A percentile compares a stretch with the other conserved stretches of the same genome.
phyloP scores from a whole-genome alignment of 495 filamentous ascomycete genomes.

The Penicillium canariense region DNA sequence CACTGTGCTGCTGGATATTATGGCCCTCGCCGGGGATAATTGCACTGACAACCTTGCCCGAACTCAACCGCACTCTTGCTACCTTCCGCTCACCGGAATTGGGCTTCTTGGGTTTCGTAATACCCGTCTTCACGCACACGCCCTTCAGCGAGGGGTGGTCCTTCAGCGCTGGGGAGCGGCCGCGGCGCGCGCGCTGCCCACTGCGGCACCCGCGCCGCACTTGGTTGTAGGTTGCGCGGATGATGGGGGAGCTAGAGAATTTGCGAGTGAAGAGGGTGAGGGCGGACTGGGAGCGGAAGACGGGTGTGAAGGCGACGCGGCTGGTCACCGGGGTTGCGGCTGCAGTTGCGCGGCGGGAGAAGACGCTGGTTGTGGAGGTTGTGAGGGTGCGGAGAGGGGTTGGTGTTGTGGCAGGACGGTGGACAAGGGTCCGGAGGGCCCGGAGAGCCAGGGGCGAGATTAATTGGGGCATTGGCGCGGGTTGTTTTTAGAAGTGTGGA shows the following conservation, averaged over 20 bases:
- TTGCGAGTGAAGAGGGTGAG: constrained; percentile 25
- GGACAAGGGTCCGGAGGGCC: constrained; percentile 39
- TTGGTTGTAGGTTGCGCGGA: constrained; percentile 51
- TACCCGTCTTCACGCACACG: constrained; percentile 88
- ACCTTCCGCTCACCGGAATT: constrained; percentile 95
- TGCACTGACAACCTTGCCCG: constrained; percentile 78
- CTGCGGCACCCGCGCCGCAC: constrained; percentile 70
- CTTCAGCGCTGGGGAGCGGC: constrained; percentile 79
- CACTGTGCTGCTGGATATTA: constrained; percentile 98
- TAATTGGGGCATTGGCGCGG: constrained; percentile 34
- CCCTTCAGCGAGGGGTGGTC: constrained; percentile 83
- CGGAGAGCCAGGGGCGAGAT: constrained; percentile 38
- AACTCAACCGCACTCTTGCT: constrained; percentile 82
- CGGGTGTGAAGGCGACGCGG: constrained; percentile 35
- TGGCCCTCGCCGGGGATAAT: constrained; percentile 98
- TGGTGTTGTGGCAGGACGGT: constrained; percentile 26
- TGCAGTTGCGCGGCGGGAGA: constrained; percentile 12
- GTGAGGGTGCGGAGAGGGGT: constrained; percentile 23
- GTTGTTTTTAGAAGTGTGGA: constrained; percentile 7
- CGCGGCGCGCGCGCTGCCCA: constrained; percentile 72
- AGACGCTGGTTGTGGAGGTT: constrained; percentile 13
- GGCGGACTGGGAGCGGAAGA: constrained; percentile 35
- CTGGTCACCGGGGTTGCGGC: constrained; percentile 17
- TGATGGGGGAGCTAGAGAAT: constrained; percentile 45
- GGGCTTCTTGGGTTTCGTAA: constrained; percentile 95